Evolutionary conservation across 495 filamentous ascomycete genomes (phyloP).

Genomic region (Neurospora sp.): DNA sequence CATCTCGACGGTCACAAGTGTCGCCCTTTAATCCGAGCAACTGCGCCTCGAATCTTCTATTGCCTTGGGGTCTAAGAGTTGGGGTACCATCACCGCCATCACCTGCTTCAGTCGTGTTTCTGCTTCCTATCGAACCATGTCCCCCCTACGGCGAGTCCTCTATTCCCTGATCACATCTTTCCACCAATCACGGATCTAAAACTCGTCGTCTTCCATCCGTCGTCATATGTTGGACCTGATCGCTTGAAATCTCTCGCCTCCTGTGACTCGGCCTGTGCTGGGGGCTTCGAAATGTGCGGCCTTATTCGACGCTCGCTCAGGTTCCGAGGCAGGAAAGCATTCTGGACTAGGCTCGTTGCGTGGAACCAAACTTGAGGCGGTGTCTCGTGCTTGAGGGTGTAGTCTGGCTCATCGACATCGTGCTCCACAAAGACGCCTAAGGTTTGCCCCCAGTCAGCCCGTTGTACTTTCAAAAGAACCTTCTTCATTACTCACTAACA

Average conservation of each 20-base stretch:
- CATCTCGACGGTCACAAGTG: background rate
- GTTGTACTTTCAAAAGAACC: background rate
- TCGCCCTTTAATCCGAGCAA: background rate
- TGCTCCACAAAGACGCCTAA: background rate
- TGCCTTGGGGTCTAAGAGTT: background rate
- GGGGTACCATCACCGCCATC: background rate
- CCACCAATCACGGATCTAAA: background rate
- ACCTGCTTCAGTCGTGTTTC: background rate
- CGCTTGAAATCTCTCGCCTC: background rate
- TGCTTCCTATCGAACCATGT: background rate
- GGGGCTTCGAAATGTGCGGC: background rate
- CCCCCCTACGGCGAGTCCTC: background rate
- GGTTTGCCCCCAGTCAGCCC: background rate
- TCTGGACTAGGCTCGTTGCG: background rate
- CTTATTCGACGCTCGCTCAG: background rate
- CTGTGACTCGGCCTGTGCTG: background rate
- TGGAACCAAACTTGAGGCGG: background rate
- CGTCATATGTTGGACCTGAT: background rate
- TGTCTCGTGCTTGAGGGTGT: background rate
- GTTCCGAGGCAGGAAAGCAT: background rate
- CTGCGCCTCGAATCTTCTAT: background rate
- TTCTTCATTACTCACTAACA: background rate
- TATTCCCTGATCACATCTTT: background rate
- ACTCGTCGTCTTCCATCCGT: background rate
- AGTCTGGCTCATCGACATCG: background rate